Percentiles rank a stretch among this genome's conserved stretches.
These are phyloP conservation scores for Aspergillus ustus DNA, from an alignment of 2,329 filamentous ascomycete species.

Conservation along the genomic window DNA sequence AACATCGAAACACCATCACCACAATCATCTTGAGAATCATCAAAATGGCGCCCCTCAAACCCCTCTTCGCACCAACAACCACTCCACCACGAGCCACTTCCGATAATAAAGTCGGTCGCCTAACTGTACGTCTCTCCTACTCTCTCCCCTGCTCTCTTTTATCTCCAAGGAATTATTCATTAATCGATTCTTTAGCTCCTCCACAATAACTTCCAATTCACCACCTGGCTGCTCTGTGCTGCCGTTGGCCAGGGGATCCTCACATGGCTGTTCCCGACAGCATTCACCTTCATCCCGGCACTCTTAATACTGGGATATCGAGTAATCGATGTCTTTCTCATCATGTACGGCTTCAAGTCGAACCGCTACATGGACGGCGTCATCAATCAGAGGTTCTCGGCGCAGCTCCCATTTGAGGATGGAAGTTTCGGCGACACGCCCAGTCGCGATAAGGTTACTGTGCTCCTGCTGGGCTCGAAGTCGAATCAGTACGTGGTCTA, in stretches of 20 bases:
- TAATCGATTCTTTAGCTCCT: neutral
- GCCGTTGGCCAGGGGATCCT: neutral
- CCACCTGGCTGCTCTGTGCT: conserved; percentile 2
- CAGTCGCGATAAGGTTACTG: neutral
- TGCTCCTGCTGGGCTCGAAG: neutral
- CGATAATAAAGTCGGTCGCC: neutral
- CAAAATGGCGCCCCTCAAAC: neutral
- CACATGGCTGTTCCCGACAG: conserved; percentile 8
- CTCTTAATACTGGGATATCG: conserved; percentile 2
- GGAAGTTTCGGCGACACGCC: neutral
- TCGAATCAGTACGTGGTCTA: conserved; percentile 9
- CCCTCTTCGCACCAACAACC: neutral
- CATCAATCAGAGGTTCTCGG: neutral
- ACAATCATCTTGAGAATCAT: neutral
- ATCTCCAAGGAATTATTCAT: neutral
- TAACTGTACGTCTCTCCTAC: neutral
- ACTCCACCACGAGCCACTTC: neutral
- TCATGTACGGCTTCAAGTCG: neutral
- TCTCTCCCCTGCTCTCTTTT: no score
- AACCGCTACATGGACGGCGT: conserved; percentile 6
- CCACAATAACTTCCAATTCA: conserved; percentile 6
- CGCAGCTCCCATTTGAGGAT: neutral
- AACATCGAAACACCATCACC: neutral
- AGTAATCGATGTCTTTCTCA: neutral
- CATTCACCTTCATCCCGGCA: neutral